Evolutionary conservation across 176 grass and related monocot species (phyloP).

Genomic region (Lolium multiflorum): DNA sequence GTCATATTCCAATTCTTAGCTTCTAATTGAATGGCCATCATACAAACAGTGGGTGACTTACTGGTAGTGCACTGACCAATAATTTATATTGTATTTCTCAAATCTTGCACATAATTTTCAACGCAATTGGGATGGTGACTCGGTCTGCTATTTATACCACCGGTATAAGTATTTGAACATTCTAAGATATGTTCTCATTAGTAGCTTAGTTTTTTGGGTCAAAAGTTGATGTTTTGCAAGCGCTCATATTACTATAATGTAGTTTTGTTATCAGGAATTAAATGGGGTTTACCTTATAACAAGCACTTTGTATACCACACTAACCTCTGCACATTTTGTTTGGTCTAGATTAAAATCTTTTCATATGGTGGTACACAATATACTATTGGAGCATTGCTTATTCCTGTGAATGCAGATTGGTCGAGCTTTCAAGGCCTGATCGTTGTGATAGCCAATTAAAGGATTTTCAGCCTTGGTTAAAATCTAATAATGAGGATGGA

Average conservation of each 20-base stretch:
- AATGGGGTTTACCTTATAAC: background rate
- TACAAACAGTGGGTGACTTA: background rate
- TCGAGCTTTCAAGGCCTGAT: too few species aligned
- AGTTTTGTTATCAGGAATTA: too few species aligned
- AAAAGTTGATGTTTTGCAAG: too few species aligned
- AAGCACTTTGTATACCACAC: background rate
- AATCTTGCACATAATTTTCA: background rate
- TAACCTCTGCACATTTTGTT: too few species aligned
- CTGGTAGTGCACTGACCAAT: background rate
- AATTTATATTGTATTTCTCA: background rate
- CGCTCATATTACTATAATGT: background rate
- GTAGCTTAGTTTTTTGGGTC: background rate
- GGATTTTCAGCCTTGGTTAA: background rate
- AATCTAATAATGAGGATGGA: background rate
- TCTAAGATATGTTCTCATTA: too few species aligned
- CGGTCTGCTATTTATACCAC: background rate
- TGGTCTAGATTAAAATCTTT: background rate
- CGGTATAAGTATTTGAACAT: too few species aligned
- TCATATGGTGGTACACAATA: background rate
- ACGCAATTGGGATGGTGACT: background rate
- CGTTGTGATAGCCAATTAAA: background rate
- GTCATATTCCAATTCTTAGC: background rate
- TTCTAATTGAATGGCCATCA: background rate
- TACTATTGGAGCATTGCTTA: background rate
- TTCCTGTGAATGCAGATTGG: too few species aligned